phyloP scores from a whole-genome alignment of 768 basidiomycete genomes.

The Calocybe gangraenosa region DNA sequence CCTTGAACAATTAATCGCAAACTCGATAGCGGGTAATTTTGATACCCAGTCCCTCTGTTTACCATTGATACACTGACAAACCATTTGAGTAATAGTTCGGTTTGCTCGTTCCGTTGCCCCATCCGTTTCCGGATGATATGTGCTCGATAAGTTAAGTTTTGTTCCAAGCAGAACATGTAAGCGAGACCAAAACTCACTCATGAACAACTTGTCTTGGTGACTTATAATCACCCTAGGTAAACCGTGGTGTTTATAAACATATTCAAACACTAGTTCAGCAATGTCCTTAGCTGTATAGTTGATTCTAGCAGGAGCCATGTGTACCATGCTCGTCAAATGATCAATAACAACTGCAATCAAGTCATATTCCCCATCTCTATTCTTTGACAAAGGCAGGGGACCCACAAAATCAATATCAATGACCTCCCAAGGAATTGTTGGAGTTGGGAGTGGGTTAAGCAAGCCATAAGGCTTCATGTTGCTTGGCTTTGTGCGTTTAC shows the following conservation, averaged over 20 bases:
- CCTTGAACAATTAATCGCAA: too few species aligned
- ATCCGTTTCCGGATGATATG: too few species aligned
- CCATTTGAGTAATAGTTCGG: too few species aligned
- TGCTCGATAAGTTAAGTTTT: too few species aligned
- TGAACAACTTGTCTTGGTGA: too few species aligned
- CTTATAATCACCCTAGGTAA: too few species aligned
- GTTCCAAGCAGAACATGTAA: too few species aligned
- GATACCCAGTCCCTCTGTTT: too few species aligned
- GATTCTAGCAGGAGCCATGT: constrained; percentile 7
- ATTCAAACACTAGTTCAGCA: constrained; percentile 18
- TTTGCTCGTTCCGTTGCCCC: too few species aligned
- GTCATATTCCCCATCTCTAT: constrained; percentile 2
- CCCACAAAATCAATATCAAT: constrained; percentile 18
- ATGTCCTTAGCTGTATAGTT: constrained; percentile 13
- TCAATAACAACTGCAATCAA: constrained; percentile 17
- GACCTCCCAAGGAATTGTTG: constrained; percentile 10
- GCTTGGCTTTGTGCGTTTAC: constrained; percentile 14
- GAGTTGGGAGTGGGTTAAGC: constrained; percentile 17
- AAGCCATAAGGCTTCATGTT: constrained; percentile 21
- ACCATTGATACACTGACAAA: too few species aligned
- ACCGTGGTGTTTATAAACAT: constrained; percentile 27
- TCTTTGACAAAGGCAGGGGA: constrained; percentile 15
- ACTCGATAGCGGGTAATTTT: too few species aligned
- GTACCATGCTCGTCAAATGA: constrained; percentile 9
- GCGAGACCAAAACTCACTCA: too few species aligned